phyloP scores from a whole-genome alignment of 805 yeast species.

The Saccharomycopsis vini region DNA sequence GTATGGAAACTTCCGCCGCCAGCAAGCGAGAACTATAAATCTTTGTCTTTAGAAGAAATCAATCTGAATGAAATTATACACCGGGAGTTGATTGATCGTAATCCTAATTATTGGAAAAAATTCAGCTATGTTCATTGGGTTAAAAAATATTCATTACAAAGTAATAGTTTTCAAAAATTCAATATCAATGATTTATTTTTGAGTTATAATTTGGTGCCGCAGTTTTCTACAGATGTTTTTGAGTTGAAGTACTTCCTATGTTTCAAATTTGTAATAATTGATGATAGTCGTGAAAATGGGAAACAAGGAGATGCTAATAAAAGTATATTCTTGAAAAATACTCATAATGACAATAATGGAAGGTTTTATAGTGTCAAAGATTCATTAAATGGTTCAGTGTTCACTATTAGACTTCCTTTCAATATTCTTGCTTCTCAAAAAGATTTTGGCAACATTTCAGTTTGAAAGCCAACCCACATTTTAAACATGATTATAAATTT shows the following conservation, averaged over 20 bases:
- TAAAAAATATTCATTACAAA: conserved; percentile 15
- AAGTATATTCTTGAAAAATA: conserved; percentile 20
- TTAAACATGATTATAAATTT: not conserved
- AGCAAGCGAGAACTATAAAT: not conserved
- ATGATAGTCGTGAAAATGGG: conserved; percentile 12
- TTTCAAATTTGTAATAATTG: conserved; percentile 30
- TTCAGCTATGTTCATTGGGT: conserved; percentile 8
- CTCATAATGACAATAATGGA: conserved; percentile 33
- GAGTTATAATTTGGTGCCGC: conserved; percentile 24
- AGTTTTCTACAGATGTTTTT: conserved; percentile 33
- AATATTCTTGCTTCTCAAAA: conserved; percentile 31
- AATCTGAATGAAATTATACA: conserved; percentile 12
- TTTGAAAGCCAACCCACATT: not conserved
- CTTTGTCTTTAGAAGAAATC: conserved; percentile 11
- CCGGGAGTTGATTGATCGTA: conserved; percentile 6
- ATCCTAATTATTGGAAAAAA: conserved; percentile 17
- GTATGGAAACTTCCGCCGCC: conserved; percentile 15
- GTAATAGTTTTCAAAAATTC: conserved; percentile 5
- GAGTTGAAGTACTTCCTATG: conserved; percentile 31
- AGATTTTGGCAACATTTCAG: conserved; percentile 4
- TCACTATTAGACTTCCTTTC: conserved; percentile 38
- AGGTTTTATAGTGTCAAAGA: conserved; percentile 27
- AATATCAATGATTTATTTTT: conserved; percentile 15
- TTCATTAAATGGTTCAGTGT: conserved; percentile 30
- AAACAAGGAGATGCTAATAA: conserved; percentile 5